phyloP scores from a whole-genome alignment of 768 basidiomycete species.

The Russula vinacea region DNA sequence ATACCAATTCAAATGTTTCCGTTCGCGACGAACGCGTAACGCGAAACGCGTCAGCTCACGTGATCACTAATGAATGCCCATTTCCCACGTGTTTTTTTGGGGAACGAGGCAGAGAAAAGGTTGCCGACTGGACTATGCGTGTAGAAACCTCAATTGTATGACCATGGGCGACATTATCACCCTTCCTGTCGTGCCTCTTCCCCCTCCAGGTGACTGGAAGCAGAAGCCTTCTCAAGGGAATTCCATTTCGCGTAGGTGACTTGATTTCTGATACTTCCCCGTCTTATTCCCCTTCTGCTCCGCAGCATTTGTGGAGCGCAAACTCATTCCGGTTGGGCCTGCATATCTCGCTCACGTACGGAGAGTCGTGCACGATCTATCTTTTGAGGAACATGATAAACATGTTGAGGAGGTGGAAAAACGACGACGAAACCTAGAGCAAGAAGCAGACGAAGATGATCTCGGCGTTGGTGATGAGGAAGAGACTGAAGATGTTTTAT shows the following conservation, averaged over 20 bases:
- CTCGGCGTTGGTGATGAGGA: slow-evolving; percentile 90
- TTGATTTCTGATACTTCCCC: slow-evolving; percentile 15
- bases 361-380: slow-evolving; percentile 66
- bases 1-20: neutral
- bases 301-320: slow-evolving; percentile 44
- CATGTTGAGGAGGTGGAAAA: slow-evolving; percentile 53
- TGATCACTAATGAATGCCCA: neutral
- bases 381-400: slow-evolving; percentile 82
- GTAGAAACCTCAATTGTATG: slow-evolving; percentile 7
- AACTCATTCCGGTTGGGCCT: slow-evolving; percentile 79
- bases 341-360: slow-evolving; percentile 83
- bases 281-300: slow-evolving; percentile 1
- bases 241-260: slow-evolving; percentile 37
- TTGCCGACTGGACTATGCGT: slow-evolving; percentile 4
- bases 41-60: slow-evolving; percentile 21
- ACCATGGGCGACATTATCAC: slow-evolving; percentile 33
- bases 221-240: slow-evolving; percentile 40
- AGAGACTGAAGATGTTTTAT: slow-evolving; percentile 65
- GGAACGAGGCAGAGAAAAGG: slow-evolving; percentile 11
- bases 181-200: slow-evolving; percentile 42
- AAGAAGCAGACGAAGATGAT: slow-evolving; percentile 59
- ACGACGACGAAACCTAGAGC: slow-evolving; percentile 50
- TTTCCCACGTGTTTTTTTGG: slow-evolving; percentile 28
- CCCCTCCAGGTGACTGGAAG: slow-evolving; percentile 47
- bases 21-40: neutral